phyloP scores from a whole-genome alignment of 1,284 basidiomycete species.

The Trametes polyzona region DNA sequence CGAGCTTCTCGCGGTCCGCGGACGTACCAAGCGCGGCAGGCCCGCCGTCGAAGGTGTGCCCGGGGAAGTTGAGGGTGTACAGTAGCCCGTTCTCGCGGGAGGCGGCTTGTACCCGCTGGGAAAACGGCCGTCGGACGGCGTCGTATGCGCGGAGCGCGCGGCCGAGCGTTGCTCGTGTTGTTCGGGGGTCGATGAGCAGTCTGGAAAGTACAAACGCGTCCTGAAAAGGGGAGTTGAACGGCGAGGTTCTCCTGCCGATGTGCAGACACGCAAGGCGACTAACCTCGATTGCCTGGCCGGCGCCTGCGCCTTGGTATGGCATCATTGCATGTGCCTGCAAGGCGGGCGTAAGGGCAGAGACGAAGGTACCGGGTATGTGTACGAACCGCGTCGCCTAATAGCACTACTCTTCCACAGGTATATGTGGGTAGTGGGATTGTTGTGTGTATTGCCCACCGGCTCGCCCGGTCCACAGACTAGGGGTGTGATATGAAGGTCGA shows the following conservation, averaged over 20 bases:
- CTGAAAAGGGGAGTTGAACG: conserved; percentile 25
- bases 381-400: conserved; percentile 55
- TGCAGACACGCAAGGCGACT: background rate
- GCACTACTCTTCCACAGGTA: conserved; percentile 44
- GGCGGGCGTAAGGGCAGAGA: background rate
- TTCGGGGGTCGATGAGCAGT: conserved; percentile 46
- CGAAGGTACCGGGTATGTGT: background rate
- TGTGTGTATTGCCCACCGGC: conserved; percentile 54
- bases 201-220: conserved; percentile 46
- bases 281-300: conserved; percentile 61
- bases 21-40: background rate
- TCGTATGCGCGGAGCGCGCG: conserved; percentile 47
- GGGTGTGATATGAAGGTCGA: background rate
- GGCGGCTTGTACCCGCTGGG: conserved; percentile 36
- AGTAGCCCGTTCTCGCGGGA: conserved; percentile 38
- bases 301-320: conserved; percentile 59
- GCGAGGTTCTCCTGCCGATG: background rate
- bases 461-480: conserved; percentile 30
- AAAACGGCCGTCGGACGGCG: conserved; percentile 45
- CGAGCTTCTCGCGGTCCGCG: conserved; percentile 28
- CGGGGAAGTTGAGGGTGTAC: conserved; percentile 39
- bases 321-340: conserved; percentile 55
- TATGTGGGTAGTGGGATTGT: conserved; percentile 45
- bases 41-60: conserved; percentile 27
- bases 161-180: conserved; percentile 39